phyloP scores from a whole-genome alignment of 2,329 filamentous ascomycete genomes.

The Pseudogymnoascus verrucosus region DNA sequence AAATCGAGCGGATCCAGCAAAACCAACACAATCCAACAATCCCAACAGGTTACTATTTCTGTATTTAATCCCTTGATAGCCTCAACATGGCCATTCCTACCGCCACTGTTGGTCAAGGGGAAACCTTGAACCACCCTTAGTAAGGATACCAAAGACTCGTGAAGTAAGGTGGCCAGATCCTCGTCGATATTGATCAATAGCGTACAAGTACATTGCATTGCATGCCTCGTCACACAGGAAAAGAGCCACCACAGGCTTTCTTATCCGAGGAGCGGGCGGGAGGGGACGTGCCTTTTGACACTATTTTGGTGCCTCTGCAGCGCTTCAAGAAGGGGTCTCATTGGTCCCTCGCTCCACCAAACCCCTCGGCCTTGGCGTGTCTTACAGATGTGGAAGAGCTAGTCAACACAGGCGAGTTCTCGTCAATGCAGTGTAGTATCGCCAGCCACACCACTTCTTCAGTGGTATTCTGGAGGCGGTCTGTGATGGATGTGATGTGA shows the following conservation, averaged over 20 bases:
- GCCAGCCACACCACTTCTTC: conserved; percentile 6
- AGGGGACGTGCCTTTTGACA: conserved; percentile 1
- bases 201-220: not conserved
- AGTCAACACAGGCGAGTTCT: not conserved
- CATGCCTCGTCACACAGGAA: not conserved
- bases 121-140: not conserved
- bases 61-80: not conserved
- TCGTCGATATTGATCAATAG: conserved; percentile 6
- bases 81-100: not conserved
- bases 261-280: not conserved
- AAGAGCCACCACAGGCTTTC: conserved; percentile 2
- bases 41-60: not conserved
- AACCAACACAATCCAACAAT: not conserved
- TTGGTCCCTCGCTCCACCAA: not conserved
- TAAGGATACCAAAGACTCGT: not conserved
- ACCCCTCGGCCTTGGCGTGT: not conserved
- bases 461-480: not conserved
- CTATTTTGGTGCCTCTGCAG: conserved; percentile 3
- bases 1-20: not conserved
- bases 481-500: not conserved
- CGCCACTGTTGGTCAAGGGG: not conserved
- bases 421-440: not conserved
- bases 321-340: not conserved
- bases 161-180: not conserved
- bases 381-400: not conserved